A percentile compares a stretch with the other conserved stretches of the same genome.
phyloP scores from a whole-genome alignment of 1,139 yeast species.

The Suhomyces yuchorum region DNA sequence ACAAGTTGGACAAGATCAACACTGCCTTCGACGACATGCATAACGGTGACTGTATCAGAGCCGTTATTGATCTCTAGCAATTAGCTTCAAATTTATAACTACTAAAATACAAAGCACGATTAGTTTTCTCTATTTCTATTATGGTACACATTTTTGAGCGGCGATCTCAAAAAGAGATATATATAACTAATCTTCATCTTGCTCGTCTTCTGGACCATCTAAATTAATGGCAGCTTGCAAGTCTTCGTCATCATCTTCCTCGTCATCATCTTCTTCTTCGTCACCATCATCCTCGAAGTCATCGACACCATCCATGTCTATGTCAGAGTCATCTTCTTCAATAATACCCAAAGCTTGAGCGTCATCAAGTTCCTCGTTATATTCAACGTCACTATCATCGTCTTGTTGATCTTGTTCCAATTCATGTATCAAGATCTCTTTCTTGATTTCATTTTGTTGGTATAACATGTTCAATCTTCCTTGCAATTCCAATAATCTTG shows the following conservation, averaged over 20 bases:
- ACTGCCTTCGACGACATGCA: conserved; percentile 94
- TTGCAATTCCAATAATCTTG: conserved; percentile 78
- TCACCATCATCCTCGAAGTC: conserved; percentile 25
- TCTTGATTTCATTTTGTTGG: conserved; percentile 69
- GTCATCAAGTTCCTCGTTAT: conserved; percentile 46
- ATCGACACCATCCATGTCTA: conserved; percentile 22
- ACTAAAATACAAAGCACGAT: not conserved
- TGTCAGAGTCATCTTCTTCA: conserved; percentile 25
- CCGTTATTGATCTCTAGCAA: conserved; percentile 60
- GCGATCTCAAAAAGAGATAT: not conserved
- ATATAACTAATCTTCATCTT: conserved; percentile 27
- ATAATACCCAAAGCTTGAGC: conserved; percentile 32
- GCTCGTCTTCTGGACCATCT: conserved; percentile 28
- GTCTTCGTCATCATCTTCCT: conserved; percentile 17
- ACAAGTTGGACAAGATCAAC: conserved; percentile 74
- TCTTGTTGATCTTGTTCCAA: conserved; percentile 30
- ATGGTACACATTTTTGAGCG: conserved; percentile 1
- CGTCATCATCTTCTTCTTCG: conserved; percentile 23
- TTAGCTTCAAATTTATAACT: not conserved
- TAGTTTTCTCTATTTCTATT: not conserved
- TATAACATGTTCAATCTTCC: conserved; percentile 75
- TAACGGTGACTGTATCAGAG: conserved; percentile 90
- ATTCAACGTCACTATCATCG: conserved; percentile 40
- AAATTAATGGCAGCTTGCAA: conserved; percentile 24
- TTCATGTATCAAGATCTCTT: conserved; percentile 44